Base-by-base conservation (phyloP, 108 stramenopile species). In the Discostella pseudostelligera region DNA sequence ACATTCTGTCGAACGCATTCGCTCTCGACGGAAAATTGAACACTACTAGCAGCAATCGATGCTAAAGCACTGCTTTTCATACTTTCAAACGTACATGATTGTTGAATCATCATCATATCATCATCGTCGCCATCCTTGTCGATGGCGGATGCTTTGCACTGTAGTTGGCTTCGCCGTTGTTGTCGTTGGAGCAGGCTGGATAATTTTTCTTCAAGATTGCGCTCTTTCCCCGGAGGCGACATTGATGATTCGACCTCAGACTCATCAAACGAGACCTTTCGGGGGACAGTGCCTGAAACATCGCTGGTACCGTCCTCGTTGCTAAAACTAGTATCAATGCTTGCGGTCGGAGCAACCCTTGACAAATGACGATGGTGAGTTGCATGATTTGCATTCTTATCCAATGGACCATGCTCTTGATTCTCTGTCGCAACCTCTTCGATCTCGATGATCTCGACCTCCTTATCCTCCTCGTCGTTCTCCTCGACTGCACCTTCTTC, bases 1-100 rank as follows among this genome's bases (percentile, higher is more conserved):
- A 3, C n/a, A 56, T 56, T 56, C 32, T 56, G 55, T 3, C 55
- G 55, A 16, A 56, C 55, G 20, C 55, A 56, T 26, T 16, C 35
- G 16, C 55, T 56, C 19, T 56, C 55, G 16, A 56, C 32, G 16
- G 55, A 56, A 19, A 26, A 32, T 35, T 56, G 55, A 20, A 56
- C 16, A 26, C 53, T 54, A 28, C 1, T n/a, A 20, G 12, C 29
- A 14, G 16, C 53, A 26, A n/a, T 29, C 53, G 26, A 54, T 32
- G 14, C 29, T 7, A 22, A 22, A 22, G 9, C 11, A 4, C 35
- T 35, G 29, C 0, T 56, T 32, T 0, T 17, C 28, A 11, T 0
- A 35, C 55, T 17, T 16, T 56, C 55, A 35, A 56, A 56, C 14
- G 55, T 39, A 39, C n/a, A 32, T n/a, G 36, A 35, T 35, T 32